Base-by-base conservation (phyloP, 176 grass and related monocot species). In the Aegilops bicornis region DNA sequence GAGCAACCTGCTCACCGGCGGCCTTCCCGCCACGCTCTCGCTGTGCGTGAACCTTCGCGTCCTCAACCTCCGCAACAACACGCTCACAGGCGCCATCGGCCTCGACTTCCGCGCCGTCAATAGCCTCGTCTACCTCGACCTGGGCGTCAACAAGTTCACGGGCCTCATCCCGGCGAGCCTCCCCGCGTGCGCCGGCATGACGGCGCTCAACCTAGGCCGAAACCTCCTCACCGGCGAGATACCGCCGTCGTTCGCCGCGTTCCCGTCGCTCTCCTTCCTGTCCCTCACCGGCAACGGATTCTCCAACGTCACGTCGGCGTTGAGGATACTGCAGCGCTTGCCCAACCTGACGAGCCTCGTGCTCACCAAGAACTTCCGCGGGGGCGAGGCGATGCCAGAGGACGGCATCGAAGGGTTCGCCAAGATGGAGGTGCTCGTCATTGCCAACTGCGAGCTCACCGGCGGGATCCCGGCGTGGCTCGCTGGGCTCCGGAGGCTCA, bases 211-310 rank as follows among this genome's bases (percentile, higher is more conserved):
- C 76, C 89, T 95, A 14, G 93, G 85, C 14, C 82, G 93, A 27
- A 95, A 95, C 78, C 88, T 20, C 36, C 90, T 95, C 32, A 42
- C 72, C 45, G 90, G 90, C 14, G 73, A 90, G 83, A 87, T 95
- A 31, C 93, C 90, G 23, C 11, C 52, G 20, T 83, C 84, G 14
- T 92, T 95, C 79, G 72, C 82, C 15, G 25, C 31, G 7, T 88
- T 95, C 80, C 12, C 67, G 5, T 76, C 82, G 32, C 50, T 95
- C 10, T 92, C 93, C 1, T 92, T 80, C 82, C 84, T 95, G 36
- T 95, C 93, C 1, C 88, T 95, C 56, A 87, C 90, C 62, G 88
- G 83, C 30, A 95, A 95, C 61, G 77, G 50, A 37, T 90, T 95
- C 71, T 81, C 82, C 24, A 95, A 95, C 76, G 43, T 95, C 83